phyloP scores from a whole-genome alignment of 2,329 filamentous ascomycete genomes.

The Boeremia exigua region DNA sequence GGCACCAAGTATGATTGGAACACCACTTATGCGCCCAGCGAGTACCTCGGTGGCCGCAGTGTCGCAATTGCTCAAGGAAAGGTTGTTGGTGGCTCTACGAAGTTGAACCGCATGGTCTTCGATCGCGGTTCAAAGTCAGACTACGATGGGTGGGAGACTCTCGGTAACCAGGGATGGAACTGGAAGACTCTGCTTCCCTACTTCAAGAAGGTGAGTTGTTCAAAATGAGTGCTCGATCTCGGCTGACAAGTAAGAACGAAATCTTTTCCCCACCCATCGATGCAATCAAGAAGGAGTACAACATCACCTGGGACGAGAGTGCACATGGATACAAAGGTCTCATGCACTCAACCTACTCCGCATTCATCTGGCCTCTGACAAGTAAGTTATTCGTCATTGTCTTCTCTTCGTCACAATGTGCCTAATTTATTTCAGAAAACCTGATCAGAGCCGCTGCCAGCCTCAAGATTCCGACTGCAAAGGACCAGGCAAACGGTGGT shows the following conservation, averaged over 20 bases:
- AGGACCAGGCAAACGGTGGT: conserved; percentile 30
- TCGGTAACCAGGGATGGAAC: conserved; percentile 37
- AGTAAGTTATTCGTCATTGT: conserved; percentile 15
- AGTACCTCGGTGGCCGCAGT: conserved; percentile 19
- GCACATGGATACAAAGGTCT: conserved; percentile 26
- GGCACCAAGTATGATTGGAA: conserved; percentile 39
- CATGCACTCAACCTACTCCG: conserved; percentile 27
- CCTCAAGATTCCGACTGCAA: conserved; percentile 20
- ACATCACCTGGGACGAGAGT: conserved; percentile 21
- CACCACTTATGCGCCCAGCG: conserved; percentile 22
- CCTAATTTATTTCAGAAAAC: conserved; percentile 22
- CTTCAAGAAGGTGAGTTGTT: conserved; percentile 28
- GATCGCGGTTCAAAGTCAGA: conserved; percentile 38
- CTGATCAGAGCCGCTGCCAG: conserved; percentile 24
- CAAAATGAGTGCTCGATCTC: background rate
- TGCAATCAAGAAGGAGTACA: conserved; percentile 27
- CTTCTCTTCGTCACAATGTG: background rate
- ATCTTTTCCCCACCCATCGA: conserved; percentile 26
- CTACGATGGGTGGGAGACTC: conserved; percentile 38
- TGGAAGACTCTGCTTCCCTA: conserved; percentile 35
- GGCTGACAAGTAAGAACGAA: conserved; percentile 26
- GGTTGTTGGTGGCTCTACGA: conserved; percentile 33
- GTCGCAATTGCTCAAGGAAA: conserved; percentile 26
- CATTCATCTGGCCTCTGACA: conserved; percentile 30
- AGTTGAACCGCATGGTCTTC: conserved; percentile 50